phyloP scores from a whole-genome alignment of 2,329 filamentous ascomycete species.

The Pseudopyricularia cyperi region DNA sequence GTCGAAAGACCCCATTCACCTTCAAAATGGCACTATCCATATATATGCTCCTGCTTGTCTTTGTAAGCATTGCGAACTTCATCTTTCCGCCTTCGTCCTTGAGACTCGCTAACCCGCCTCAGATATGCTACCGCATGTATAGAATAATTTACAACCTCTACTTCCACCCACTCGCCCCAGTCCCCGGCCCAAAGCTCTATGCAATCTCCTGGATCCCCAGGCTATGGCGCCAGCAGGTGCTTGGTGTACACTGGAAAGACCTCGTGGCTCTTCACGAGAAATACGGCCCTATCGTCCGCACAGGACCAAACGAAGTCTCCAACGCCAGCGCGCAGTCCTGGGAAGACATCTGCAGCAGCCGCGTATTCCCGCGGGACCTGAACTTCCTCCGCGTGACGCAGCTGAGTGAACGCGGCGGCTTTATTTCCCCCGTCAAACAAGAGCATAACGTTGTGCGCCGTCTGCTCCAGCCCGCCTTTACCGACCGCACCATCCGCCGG shows the following conservation, averaged over 20 bases:
- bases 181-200: slow-evolving; percentile 12
- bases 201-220: background rate
- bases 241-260: background rate
- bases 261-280: slow-evolving; percentile 15
- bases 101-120: background rate
- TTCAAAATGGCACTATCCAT: background rate
- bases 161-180: slow-evolving; percentile 14
- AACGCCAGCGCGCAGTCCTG: slow-evolving; percentile 19
- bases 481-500: slow-evolving; percentile 12
- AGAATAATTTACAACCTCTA: slow-evolving; percentile 13
- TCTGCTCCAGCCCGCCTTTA: slow-evolving; percentile 13
- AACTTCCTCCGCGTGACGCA: slow-evolving; percentile 5
- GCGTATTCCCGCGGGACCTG: slow-evolving; percentile 3
- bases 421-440: slow-evolving; percentile 7
- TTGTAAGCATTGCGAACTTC: background rate
- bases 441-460: slow-evolving; percentile 11
- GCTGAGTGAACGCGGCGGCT: slow-evolving; percentile 5
- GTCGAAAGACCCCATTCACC: background rate
- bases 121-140: background rate
- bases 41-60: background rate
- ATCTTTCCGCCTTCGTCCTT: too few relatives aligned
- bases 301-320: slow-evolving; percentile 24
- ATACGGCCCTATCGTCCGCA: slow-evolving; percentile 25
- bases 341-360: slow-evolving; percentile 24
- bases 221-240: background rate